Base-by-base conservation (phyloP, 2,329 filamentous ascomycete species). In the Alternaria consortialis region DNA sequence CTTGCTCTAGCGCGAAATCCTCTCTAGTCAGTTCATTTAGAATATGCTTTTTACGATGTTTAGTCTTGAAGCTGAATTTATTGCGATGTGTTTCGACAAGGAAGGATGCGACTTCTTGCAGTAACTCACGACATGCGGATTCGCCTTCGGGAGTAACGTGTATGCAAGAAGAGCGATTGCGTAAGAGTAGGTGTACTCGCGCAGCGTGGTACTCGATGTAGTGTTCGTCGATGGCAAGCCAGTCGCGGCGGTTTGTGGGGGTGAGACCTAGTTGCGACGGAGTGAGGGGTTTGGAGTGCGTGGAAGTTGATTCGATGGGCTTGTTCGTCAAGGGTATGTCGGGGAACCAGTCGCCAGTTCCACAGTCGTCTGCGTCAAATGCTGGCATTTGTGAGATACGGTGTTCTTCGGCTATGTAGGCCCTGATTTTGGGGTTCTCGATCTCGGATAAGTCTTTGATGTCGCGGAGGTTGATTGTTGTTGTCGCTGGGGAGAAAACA, bases 201-300 rank as follows among this genome's bases (percentile, higher is more conserved):
- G 83, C 75, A 2, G 68, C 61, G 63, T 84, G 81, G 62, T 83
- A 80, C 12, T 78, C 72, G 50, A 78, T 73, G 62, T 85, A 84
- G 29, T 79, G 77, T 12, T 79, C 77, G 63, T 85, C 82, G 48
- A 86, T 69, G 0, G 77, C 81, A 12, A 86, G 77, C 84, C 84
- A 86, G 57, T 84, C 82, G 20, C 74, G 67, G 23, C 70, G 65
- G 37, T 82, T 81, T n/a, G 84, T 73, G 56, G 79, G 81, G 54
- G 77, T 79, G 15, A 86, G 74, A 15, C 83, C 82, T 79, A 85
- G 23, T 1, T 50, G 57, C 8, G 17, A 53, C 27, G 32, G 3
- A 3, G n/a, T 12, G 2, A 50, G 32, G 46, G 20, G 25, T 15
- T 27, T 11, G 3, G 36, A 20, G n/a, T 7, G n/a, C 32, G 0